Base-by-base conservation (phyloP, 2,329 filamentous ascomycete genomes). In the Aspergillus sp. region DNA sequence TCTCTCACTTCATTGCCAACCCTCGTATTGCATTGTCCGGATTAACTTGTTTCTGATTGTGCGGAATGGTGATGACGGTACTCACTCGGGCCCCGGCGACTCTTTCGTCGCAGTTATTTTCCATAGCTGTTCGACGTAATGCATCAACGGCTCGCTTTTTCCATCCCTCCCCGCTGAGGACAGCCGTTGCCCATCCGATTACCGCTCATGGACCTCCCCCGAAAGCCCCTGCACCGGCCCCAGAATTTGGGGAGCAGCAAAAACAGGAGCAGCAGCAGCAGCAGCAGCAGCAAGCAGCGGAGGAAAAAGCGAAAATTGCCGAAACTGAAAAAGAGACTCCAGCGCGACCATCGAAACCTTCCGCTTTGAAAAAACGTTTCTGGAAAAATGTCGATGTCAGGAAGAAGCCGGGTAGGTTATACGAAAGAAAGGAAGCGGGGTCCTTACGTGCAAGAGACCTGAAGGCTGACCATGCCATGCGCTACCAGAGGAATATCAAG, bases 341-440 rank as follows among this genome's bases (percentile, higher is more conserved):
- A 2, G 62, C 70, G 45, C 67, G 72, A 3, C 46, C 53, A 6
- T 47, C 54, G 15, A 63, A 58, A 41, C 56, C 59, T 30, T 54
- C 60, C 27, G 73, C 75, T 2, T 75, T 84, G 61, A 77, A 76
- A 62, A 87, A 83, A 73, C 80, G 90, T 46, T 96, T 96, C 73
- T 97, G 91, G 91, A 88, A 86, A 67, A 80, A 93, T 63, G 88
- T 93, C 1, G 68, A 77, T 51, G 83, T 96, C 33, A 75, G 79
- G 55, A 81, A 86, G 61, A 77, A 78, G 7, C 73, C 83, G 53
- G 84, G 85, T 86, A 72, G 32, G 51, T 52, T 4, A 12, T 15
- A 30, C 13, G 10, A 30, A 30, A 30, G 10, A 30, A 30, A 30
- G 4, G 3, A 7, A 25, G 23, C 23, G 25, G 4, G 25, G 10